phyloP scores from a whole-genome alignment of 352 stramenopile species.

The Globisporangium yorkense region DNA sequence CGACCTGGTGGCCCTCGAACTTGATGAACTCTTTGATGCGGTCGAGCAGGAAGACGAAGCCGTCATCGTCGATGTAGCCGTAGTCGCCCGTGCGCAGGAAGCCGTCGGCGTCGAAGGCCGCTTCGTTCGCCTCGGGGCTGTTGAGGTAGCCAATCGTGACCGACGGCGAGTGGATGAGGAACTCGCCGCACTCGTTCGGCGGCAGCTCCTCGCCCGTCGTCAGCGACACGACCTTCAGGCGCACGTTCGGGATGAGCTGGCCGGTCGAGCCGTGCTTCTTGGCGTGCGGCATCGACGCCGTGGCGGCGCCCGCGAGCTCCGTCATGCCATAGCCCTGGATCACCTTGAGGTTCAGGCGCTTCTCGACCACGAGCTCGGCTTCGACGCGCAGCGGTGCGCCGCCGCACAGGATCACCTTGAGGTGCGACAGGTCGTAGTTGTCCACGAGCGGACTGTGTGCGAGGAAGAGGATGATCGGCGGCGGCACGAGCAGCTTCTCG shows the following conservation, averaged over 20 bases:
- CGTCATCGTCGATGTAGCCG: conserved; percentile 88
- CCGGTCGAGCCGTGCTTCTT: conserved; percentile 15
- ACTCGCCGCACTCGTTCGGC: conserved; percentile 51
- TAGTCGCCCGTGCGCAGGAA: conserved; percentile 90
- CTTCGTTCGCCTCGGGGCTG: conserved; percentile 75
- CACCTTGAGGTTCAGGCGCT: conserved; percentile 44
- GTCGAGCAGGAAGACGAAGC: conserved; percentile 90
- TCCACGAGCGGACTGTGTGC: conserved; percentile 84
- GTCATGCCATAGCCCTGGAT: conserved; percentile 54
- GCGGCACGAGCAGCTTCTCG: conserved; percentile 56
- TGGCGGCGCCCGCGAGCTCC: conserved; percentile 30
- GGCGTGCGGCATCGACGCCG: conserved; percentile 12
- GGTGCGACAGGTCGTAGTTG: conserved; percentile 76
- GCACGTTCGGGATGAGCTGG: conserved; percentile 46
- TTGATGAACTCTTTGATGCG: conserved; percentile 95
- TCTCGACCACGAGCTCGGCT: conserved; percentile 42
- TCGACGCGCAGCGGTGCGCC: conserved; percentile 81
- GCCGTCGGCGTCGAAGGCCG: conserved; percentile 65
- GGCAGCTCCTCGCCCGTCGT: conserved; percentile 34
- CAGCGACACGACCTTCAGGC: conserved; percentile 39
- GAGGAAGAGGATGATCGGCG: conserved; percentile 77
- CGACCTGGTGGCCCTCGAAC: conserved; percentile 89
- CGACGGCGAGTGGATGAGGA: conserved; percentile 80
- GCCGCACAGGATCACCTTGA: conserved; percentile 62
- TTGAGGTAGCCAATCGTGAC: conserved; percentile 91